Conservation (phyloP, 768 basidiomycete genomes). For the Boletus reticulatus region DNA sequence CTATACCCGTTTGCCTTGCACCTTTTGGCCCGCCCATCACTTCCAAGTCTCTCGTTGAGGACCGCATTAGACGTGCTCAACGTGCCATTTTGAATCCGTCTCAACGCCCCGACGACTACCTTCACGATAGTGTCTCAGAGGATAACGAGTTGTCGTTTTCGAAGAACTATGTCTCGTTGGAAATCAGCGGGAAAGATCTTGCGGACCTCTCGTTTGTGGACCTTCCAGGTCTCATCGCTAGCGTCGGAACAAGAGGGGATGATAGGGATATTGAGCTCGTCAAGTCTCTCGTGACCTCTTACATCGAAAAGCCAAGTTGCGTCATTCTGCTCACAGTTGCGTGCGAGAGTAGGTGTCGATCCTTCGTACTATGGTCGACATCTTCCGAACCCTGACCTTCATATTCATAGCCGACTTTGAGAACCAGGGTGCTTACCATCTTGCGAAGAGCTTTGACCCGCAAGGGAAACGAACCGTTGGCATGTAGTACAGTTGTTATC, state of each 20-base stretch:
- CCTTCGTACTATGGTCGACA: background rate
- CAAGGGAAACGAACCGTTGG: background rate
- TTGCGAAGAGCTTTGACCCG: background rate
- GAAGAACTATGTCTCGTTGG: slow-evolving; percentile 2
- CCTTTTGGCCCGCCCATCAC: background rate
- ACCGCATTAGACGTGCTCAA: background rate
- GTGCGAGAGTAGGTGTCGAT: background rate
- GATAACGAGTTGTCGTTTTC: background rate
- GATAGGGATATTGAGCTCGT: background rate
- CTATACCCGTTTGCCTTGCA: background rate
- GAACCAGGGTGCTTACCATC: slow-evolving; percentile 4
- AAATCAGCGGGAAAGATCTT: background rate
- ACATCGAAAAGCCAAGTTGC: slow-evolving; percentile 1
- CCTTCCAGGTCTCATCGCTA: slow-evolving; percentile 1
- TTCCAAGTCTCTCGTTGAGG: background rate
- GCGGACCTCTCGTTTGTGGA: slow-evolving; percentile 4
- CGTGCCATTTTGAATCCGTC: slow-evolving; percentile 1
- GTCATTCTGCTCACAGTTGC: slow-evolving; percentile 1
- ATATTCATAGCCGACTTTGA: background rate
- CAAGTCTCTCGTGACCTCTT: background rate
- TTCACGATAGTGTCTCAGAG: background rate
- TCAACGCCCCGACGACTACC: background rate
- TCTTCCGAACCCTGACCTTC: background rate
- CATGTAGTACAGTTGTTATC: background rate
- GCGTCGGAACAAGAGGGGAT: background rate